Evolutionary conservation across 225 moss, liverwort and hornwort genomes (phyloP), one percentile per base, ranked within the genome.

Genomic region (Neckera pumila): DNA sequence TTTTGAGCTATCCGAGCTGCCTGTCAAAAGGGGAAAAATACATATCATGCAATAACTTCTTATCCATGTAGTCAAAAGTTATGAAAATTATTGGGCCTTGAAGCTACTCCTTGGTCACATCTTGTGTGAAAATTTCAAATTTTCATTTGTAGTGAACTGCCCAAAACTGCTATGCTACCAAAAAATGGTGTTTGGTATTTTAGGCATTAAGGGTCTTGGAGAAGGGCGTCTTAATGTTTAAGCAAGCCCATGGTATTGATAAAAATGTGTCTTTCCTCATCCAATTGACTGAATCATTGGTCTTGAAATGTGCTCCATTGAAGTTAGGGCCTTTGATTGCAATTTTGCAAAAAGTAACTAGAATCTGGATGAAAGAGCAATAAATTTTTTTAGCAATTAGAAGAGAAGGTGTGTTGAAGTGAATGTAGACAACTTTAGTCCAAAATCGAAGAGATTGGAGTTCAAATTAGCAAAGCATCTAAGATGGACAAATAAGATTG

Each of bases 211-310:
- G 45, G 45, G 51, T 51, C 51, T 31, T 49, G 75, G 28, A 73
- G 33, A 49, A 76, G 8, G 51, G 7, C 22, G 34, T 21, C 4
- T 20, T 33, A 33, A 33, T 20, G 20, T 2, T 33, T 33, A 75
- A 31, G 49, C 8, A 20, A 1, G 2, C 1, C 4, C 6, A 51
- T 1, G 1, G 34, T 33, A 34, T n/a, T 51, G 4, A 1, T 49
- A 33, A 75, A 75, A 49, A 33, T 19, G 12, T 31, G 5, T 49
- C 12, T 75, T 17, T 31, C 6, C 4, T 53, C 2, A 3, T 49
- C 4, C 51, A 76, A 51, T 74, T 33, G 5, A 49, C 1, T 21
- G 33, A 51, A 12, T 34, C 5, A 51, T 13, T 53, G 8, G 8
- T 34, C 22, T 76, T 51, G 21, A 76, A 76, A 51, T 34, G 22